Conservation (phyloP, 2,329 filamentous ascomycete species). For the Metarhizium humberi region DNA sequence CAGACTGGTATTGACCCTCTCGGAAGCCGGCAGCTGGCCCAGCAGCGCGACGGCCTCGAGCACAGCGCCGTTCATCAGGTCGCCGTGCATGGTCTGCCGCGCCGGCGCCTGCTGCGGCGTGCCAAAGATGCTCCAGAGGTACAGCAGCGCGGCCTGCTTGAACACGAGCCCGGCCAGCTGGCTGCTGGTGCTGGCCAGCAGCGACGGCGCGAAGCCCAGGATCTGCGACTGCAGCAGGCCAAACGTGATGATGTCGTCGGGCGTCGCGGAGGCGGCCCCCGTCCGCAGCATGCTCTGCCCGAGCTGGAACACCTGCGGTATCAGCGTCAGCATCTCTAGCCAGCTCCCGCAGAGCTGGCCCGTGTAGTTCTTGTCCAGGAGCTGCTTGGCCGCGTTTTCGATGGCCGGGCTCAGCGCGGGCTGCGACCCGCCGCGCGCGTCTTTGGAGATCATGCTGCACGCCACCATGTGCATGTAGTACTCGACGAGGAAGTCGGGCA, state of each 20-base stretch:
- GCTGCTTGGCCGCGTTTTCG: slow-evolving; percentile 17
- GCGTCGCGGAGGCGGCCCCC: slow-evolving; percentile 8
- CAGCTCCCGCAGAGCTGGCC: slow-evolving; percentile 30
- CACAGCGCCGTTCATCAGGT: slow-evolving; percentile 19
- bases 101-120: slow-evolving; percentile 14
- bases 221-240: slow-evolving; percentile 32
- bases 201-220: slow-evolving; percentile 27
- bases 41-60: slow-evolving; percentile 20
- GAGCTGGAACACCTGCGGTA: slow-evolving; percentile 31
- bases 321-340: slow-evolving; percentile 27
- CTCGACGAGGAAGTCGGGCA: slow-evolving; percentile 36
- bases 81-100: slow-evolving; percentile 12
- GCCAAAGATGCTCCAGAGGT: slow-evolving; percentile 28
- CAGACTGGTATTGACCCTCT: slow-evolving; percentile 29
- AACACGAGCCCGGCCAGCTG: slow-evolving; percentile 32
- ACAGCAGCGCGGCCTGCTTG: slow-evolving; percentile 34
- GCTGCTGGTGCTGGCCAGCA: slow-evolving; percentile 24
- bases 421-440: slow-evolving; percentile 19
- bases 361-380: slow-evolving; percentile 22
- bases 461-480: slow-evolving; percentile 38
- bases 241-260: slow-evolving; percentile 34
- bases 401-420: slow-evolving; percentile 22
- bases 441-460: slow-evolving; percentile 36
- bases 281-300: slow-evolving; percentile 28
- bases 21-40: slow-evolving; percentile 20